These are phyloP conservation scores for Corylus avellana DNA, from an alignment of 306 rosid species.

Conservation along the genomic window DNA sequence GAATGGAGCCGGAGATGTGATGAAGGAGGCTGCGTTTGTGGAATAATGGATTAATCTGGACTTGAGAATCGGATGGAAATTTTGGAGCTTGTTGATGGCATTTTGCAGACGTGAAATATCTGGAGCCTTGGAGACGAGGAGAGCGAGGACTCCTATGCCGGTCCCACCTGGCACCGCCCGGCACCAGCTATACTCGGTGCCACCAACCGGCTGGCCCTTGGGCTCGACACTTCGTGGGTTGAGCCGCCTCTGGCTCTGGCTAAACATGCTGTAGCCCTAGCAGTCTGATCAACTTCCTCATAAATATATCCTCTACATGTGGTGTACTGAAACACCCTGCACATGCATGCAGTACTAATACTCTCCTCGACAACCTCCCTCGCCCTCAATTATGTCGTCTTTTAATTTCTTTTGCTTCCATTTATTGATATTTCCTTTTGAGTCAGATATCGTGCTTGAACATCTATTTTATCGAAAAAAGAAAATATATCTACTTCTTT, in stretches of 20 bases:
- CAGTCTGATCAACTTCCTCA: background rate
- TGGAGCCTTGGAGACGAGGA: constrained; percentile 33
- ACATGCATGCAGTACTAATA: too few relatives aligned
- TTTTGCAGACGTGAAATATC: constrained; percentile 30
- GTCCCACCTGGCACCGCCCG: constrained; percentile 55
- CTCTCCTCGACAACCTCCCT: too few relatives aligned
- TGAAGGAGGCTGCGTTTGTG: constrained; percentile 27
- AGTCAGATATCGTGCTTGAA: too few relatives aligned
- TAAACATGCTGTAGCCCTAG: background rate
- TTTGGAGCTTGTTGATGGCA: constrained; percentile 47
- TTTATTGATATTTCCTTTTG: too few relatives aligned
- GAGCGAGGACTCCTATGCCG: constrained; percentile 51
- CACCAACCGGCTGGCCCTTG: constrained; percentile 35
- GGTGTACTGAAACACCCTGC: too few relatives aligned
- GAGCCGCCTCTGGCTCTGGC: background rate
- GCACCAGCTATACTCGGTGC: constrained; percentile 56
- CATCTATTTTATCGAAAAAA: too few relatives aligned
- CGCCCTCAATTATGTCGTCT: too few relatives aligned
- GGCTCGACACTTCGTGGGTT: background rate
- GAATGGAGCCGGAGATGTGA: constrained; percentile 36
- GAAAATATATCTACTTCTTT: too few relatives aligned
- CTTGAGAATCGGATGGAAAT: constrained; percentile 59
- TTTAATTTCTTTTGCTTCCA: too few relatives aligned
- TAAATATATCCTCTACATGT: too few relatives aligned
- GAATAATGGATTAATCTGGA: constrained; percentile 34